Base-by-base conservation (phyloP, 345 rosid species). In the Arabidopsis arenosa region DNA sequence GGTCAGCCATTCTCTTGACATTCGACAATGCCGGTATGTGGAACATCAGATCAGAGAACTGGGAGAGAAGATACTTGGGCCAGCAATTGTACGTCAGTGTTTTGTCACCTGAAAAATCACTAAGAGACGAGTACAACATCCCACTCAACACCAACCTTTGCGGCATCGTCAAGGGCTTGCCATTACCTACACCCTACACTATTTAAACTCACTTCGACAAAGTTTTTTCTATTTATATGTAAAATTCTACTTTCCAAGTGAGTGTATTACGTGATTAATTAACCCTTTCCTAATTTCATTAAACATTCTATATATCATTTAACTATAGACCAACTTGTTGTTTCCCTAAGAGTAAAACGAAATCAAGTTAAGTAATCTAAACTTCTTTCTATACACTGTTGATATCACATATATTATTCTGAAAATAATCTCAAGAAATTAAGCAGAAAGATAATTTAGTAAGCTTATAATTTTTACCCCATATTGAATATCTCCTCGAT, bases 1-100 rank as follows among this genome's bases (percentile, higher is more conserved):
- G 98, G 98, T 85, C 96, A 1, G 98, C 98, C 1, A 85, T 93
- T 54, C 45, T 90, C 12, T 64, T 91, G 84, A 88, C 98, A 4
- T 88, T 93, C 68, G 98, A 93, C 85, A 93, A 93, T 7, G 87
- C 90, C 1, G 98, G 98, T 36, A 93, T 93, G 98, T 93, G 98
- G 98, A 93, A 89, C 84, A 30, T 93, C 40, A 85, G 96, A 71
- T 91, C 98, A 0, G 91, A 91, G 72, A 59, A 79, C 63, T 68
- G 84, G 80, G 97, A 91, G 80, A 87, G 80, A 49, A 67, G 84
- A 6, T 88, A 87, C 81, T 84, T 93, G 13, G 98, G 98, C 0
- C 96, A 93, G 14, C 92, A 93, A 51, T 39, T 91, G 39, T 93
- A 91, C 68, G 57, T 76, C 2, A 93, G 97, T 44, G 90, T 89